These are phyloP conservation scores for Pichia sp. DNA, from an alignment of 1,139 yeast species.

Conservation along the genomic window DNA sequence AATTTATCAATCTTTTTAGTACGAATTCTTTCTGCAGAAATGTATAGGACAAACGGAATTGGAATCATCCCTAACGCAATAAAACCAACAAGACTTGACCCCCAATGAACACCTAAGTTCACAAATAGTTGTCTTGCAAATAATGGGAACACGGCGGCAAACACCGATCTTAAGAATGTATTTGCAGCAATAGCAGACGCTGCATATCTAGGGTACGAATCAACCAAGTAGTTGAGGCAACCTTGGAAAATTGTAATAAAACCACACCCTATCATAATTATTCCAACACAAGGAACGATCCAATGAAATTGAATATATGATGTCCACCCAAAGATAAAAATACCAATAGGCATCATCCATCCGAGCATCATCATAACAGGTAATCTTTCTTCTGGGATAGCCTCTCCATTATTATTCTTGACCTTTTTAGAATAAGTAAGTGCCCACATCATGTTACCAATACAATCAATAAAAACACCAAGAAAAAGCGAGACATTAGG, in stretches of 20 bases:
- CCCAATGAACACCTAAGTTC: conserved; percentile 57
- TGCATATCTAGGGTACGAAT: conserved; percentile 59
- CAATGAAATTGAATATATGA: conserved; percentile 58
- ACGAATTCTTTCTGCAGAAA: conserved; percentile 57
- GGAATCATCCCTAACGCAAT: conserved; percentile 57
- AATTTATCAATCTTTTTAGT: conserved; percentile 17
- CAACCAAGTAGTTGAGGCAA: conserved; percentile 52
- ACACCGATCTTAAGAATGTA: conserved; percentile 61
- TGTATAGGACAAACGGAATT: conserved; percentile 61
- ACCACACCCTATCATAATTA: conserved; percentile 62
- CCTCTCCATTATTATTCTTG: conserved; percentile 37
- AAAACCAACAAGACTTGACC: conserved; percentile 55
- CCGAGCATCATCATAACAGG: conserved; percentile 50
- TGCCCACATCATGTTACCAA: conserved; percentile 37
- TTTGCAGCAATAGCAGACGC: conserved; percentile 86
- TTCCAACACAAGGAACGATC: conserved; percentile 71
- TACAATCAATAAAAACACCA: conserved; percentile 56
- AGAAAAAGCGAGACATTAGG: conserved; percentile 57
- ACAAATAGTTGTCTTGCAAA: conserved; percentile 60
- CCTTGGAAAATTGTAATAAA: conserved; percentile 32
- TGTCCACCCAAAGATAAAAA: conserved; percentile 82
- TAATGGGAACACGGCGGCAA: conserved; percentile 78
- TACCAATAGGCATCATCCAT: conserved; percentile 60
- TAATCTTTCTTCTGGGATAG: conserved; percentile 61
- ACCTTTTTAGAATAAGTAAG: conserved; percentile 35